phyloP scores from a whole-genome alignment of 2,329 filamentous ascomycete genomes.

The Phoma sp. region DNA sequence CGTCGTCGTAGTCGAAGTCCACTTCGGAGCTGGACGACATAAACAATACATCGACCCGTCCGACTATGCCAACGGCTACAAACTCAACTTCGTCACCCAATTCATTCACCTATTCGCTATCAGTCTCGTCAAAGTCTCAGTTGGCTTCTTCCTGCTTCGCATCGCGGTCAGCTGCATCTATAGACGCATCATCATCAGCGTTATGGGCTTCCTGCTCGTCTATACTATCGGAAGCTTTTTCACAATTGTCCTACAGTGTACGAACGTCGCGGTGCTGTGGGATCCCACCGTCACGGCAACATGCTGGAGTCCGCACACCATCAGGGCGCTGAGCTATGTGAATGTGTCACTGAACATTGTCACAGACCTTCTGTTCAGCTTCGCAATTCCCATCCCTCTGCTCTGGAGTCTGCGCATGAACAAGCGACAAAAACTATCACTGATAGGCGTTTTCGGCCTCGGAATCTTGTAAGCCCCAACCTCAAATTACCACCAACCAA shows the following conservation, averaged over 20 bases:
- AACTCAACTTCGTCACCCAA: constrained; percentile 58
- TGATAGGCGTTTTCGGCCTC: constrained; percentile 52
- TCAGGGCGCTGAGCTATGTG: constrained; percentile 54
- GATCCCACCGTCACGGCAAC: constrained; percentile 48
- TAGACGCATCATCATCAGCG: constrained; percentile 50
- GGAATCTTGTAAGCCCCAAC: constrained; percentile 48
- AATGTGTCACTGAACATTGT: constrained; percentile 53
- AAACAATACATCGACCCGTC: constrained; percentile 50
- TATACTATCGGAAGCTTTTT: constrained; percentile 56
- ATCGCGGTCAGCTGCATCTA: constrained; percentile 51
- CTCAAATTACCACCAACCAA: not conserved
- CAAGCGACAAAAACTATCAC: constrained; percentile 48
- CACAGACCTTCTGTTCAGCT: constrained; percentile 53
- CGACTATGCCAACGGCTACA: constrained; percentile 48
- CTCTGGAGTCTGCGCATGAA: constrained; percentile 48
- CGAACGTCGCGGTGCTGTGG: constrained; percentile 55
- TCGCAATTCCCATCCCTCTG: constrained; percentile 48
- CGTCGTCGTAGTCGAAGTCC: constrained; percentile 51
- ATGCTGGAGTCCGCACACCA: constrained; percentile 52
- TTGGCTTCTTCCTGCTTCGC: constrained; percentile 57
- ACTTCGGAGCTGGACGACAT: constrained; percentile 56
- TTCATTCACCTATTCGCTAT: constrained; percentile 56
- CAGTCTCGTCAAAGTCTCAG: constrained; percentile 57
- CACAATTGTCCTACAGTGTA: constrained; percentile 59
- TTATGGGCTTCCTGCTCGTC: constrained; percentile 55